phyloP scores from a whole-genome alignment of 2,329 filamentous ascomycete species.

The Mollisiaceae sp. region DNA sequence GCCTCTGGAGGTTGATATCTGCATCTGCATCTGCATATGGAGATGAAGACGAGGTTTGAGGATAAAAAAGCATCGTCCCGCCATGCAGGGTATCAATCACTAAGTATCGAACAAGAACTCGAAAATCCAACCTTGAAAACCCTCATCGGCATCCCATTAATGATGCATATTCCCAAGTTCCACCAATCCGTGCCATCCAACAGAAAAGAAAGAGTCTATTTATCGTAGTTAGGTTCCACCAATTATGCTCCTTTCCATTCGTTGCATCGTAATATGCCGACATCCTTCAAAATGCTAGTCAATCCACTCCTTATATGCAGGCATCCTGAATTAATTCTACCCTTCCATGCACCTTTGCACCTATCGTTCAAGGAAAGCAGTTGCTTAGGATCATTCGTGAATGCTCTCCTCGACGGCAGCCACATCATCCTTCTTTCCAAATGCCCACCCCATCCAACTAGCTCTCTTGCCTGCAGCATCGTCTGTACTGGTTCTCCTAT shows the following conservation, averaged over 20 bases:
- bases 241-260: constrained; percentile 7
- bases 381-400: constrained; percentile 24
- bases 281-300: background rate
- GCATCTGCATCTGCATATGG: background rate
- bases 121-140: background rate
- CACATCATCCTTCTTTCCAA: constrained; percentile 40
- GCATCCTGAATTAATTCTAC: background rate
- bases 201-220: constrained; percentile 5
- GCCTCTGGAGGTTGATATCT: background rate
- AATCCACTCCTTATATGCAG: constrained; percentile 4
- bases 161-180: background rate
- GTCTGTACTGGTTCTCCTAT: constrained; percentile 39
- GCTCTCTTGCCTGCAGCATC: constrained; percentile 61
- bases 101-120: background rate
- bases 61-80: background rate
- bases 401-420: constrained; percentile 29
- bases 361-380: background rate
- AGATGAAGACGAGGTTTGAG: no score
- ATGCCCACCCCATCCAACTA: constrained; percentile 69
- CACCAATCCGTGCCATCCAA: background rate
- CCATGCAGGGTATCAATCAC: constrained; percentile 5
- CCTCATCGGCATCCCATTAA: background rate
- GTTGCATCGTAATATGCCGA: constrained; percentile 1
- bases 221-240: background rate
- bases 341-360: background rate